Conservation (phyloP, 1,284 basidiomycete species). For the Fomitopsis betulina region DNA sequence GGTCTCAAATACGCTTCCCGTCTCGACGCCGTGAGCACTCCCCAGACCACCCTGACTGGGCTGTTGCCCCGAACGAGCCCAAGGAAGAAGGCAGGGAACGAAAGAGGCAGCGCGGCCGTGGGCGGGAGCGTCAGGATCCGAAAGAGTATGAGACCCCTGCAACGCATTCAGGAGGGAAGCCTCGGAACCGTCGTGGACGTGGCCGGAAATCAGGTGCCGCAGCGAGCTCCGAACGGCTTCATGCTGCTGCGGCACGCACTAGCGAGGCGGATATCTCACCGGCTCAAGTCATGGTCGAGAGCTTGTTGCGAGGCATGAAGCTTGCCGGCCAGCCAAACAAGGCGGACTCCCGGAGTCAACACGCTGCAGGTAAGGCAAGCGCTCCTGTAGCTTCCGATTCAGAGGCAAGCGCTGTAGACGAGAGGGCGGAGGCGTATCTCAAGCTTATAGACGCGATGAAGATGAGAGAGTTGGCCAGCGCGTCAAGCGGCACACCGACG, state of each 20-base stretch:
- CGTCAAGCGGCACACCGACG: background rate
- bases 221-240: background rate
- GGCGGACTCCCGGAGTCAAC: too few species aligned
- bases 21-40: constrained; percentile 10
- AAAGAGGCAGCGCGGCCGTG: constrained; percentile 41
- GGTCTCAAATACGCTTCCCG: background rate
- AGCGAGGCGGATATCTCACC: background rate
- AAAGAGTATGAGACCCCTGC: background rate
- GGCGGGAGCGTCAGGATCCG: constrained; percentile 36
- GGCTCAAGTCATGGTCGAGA: background rate
- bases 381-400: background rate
- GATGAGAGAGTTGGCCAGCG: background rate
- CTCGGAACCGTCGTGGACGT: background rate
- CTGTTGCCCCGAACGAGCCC: constrained; percentile 16
- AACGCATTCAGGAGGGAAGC: background rate
- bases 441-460: background rate
- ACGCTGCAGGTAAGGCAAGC: background rate
- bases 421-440: background rate
- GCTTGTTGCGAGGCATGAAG: background rate
- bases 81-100: constrained; percentile 34
- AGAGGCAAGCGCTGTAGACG: background rate
- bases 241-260: background rate
- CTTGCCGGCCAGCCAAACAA: background rate
- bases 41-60: constrained; percentile 20
- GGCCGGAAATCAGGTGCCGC: background rate